Conservation (phyloP, 2,329 filamentous ascomycete genomes). For the Fusarium sp. region DNA sequence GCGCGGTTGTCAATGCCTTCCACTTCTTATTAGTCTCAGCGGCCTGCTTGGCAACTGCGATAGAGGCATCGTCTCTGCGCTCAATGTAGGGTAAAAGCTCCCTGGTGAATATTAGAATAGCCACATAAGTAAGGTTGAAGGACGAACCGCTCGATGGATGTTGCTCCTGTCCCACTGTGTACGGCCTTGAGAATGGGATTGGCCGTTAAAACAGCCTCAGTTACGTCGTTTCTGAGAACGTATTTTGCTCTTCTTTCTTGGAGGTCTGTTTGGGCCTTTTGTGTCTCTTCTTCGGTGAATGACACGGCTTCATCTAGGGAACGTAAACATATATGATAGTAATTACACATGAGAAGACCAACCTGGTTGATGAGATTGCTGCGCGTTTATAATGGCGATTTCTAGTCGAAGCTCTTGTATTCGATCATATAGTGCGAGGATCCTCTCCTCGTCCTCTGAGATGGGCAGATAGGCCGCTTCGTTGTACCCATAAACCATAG, state of each 20-base stretch:
- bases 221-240: conserved; percentile 75
- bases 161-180: conserved; percentile 73
- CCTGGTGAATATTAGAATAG: conserved; percentile 55
- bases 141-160: conserved; percentile 75
- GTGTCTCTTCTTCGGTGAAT: conserved; percentile 63
- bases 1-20: conserved; percentile 66
- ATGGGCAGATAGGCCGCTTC: conserved; percentile 64
- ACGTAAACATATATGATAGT: conserved; percentile 24
- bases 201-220: conserved; percentile 76
- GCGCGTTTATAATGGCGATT: conserved; percentile 72
- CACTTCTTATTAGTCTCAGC: conserved; percentile 64
- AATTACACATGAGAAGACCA: conserved; percentile 8
- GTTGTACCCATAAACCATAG: conserved; percentile 45
- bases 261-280: conserved; percentile 72
- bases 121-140: background rate
- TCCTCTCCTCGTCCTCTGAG: conserved; percentile 73
- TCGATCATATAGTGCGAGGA: conserved; percentile 78
- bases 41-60: conserved; percentile 71
- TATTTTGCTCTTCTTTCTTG: conserved; percentile 78
- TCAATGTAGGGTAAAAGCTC: conserved; percentile 75
- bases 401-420: conserved; percentile 79
- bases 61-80: conserved; percentile 75
- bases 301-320: conserved; percentile 43
- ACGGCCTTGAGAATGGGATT: conserved; percentile 84
- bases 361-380: conserved; percentile 56